Conservation (phyloP, 1,139 yeast species). For the Geotrichum siamense region DNA sequence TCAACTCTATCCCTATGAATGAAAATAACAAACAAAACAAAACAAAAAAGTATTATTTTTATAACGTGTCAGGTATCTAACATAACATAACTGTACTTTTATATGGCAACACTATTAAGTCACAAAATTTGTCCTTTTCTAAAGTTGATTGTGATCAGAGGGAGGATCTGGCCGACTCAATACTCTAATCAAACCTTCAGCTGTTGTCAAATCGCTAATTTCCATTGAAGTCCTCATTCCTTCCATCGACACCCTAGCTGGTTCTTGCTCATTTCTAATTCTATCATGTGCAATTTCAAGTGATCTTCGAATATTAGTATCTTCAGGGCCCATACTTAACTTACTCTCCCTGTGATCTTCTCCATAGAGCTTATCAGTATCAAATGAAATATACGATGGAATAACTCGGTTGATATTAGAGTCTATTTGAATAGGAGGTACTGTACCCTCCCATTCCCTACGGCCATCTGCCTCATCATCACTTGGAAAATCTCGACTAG, state of each 20-base stretch:
- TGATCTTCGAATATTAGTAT: conserved; percentile 14
- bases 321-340: conserved; percentile 2
- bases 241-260: conserved; percentile 26
- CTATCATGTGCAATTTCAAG: conserved; percentile 22
- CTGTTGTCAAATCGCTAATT: conserved; percentile 27
- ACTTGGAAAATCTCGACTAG: too few relatives aligned
- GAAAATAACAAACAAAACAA: too few relatives aligned
- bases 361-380: conserved; percentile 11
- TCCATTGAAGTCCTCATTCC: conserved; percentile 29
- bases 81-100: too few relatives aligned
- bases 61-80: too few relatives aligned
- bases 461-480: not conserved
- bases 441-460: not conserved
- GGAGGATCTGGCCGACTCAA: conserved; percentile 2
- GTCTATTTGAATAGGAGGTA: not conserved
- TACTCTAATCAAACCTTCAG: conserved; percentile 26
- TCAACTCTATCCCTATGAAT: too few relatives aligned
- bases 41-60: too few relatives aligned
- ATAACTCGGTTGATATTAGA: not conserved
- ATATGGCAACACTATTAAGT: too few relatives aligned
- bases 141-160: too few relatives aligned
- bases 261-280: conserved; percentile 27
- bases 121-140: too few relatives aligned
- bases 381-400: conserved; percentile 9
- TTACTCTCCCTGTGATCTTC: conserved; percentile 6